Evolutionary conservation across 1,284 basidiomycete genomes (phyloP), one percentile per base, ranked within the genome.

Genomic region (Ceratobasidium sp.): DNA sequence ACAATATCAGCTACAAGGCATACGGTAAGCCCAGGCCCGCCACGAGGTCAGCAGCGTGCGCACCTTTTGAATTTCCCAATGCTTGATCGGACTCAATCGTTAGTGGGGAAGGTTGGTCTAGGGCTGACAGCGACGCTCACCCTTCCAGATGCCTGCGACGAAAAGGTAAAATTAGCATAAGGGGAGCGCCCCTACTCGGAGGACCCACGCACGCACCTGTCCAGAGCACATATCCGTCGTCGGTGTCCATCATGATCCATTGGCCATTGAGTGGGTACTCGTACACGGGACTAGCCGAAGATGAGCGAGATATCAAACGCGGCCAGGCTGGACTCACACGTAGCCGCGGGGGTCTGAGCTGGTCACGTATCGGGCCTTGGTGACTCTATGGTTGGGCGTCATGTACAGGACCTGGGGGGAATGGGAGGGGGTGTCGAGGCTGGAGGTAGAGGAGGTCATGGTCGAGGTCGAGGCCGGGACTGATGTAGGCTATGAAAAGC

Each of bases 161-260:
- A 57, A 31, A n/a, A 24, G 47, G 27, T 27, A 33, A 45, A 75
- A 67, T 75, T 53, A 54, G 63, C 50, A 19, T 24, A 8, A 54
- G 11, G 19, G 17, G 19, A 24, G 53, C 19, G 36, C 36, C 36
- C 36, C 36, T 41, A 41, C 36, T 41, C 36, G 36, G 53, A 41
- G 56, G 19, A 31, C 11, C 15, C 51, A 51, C 27, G 59, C 65
- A 75, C 56, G 56, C 36, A 50, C 64, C 67, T 33, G 93, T 94
- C 92, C 92, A 94, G 9, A 94, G 84, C 76, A 94, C 90, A 80
- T 94, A 94, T 1, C 92, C 93, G 81, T 94, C 92, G 81, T 94
- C 93, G 81, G 92, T 92, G 84, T 94, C 93, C 88, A 94, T 93
- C 93, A 94, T 94, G 80, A 94, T 93, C 92, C 93, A 94, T 80